phyloP scores from a whole-genome alignment of 495 filamentous ascomycete species.

The Halenospora varia region DNA sequence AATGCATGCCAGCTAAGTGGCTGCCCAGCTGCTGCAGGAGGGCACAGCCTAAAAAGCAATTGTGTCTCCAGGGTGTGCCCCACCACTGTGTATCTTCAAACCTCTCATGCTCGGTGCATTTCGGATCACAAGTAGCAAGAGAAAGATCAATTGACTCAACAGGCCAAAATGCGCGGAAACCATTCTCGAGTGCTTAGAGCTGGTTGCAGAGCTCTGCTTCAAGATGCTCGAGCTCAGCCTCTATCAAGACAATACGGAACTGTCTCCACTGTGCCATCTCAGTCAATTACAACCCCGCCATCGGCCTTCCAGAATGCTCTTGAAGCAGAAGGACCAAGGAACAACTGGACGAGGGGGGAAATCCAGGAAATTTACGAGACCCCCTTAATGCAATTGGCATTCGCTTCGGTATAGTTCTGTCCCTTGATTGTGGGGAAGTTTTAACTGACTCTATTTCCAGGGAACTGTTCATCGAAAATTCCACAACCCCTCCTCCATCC shows the following conservation, averaged over 20 bases:
- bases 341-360: conserved; percentile 75
- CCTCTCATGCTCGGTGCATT: too few species aligned
- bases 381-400: conserved; percentile 71
- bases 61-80: too few species aligned
- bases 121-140: too few species aligned
- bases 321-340: conserved; percentile 52
- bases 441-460: conserved; percentile 33
- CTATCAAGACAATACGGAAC: conserved; percentile 21
- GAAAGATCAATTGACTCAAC: not conserved
- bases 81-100: too few species aligned
- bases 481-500: conserved; percentile 72
- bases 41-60: too few species aligned
- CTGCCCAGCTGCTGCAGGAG: too few species aligned
- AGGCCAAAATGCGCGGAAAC: conserved; percentile 17
- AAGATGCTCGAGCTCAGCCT: conserved; percentile 6
- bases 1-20: too few species aligned
- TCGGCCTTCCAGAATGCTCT: conserved; percentile 44
- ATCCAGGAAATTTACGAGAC: conserved; percentile 71
- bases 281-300: conserved; percentile 14
- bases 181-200: conserved; percentile 12
- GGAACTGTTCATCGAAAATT: conserved; percentile 72
- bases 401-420: conserved; percentile 46
- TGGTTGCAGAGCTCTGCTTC: conserved; percentile 13
- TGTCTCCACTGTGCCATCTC: conserved; percentile 8
- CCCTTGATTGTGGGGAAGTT: not conserved